Conservation (phyloP, 192 early-diverging fungal genomes). For the Coemansia sp. region DNA sequence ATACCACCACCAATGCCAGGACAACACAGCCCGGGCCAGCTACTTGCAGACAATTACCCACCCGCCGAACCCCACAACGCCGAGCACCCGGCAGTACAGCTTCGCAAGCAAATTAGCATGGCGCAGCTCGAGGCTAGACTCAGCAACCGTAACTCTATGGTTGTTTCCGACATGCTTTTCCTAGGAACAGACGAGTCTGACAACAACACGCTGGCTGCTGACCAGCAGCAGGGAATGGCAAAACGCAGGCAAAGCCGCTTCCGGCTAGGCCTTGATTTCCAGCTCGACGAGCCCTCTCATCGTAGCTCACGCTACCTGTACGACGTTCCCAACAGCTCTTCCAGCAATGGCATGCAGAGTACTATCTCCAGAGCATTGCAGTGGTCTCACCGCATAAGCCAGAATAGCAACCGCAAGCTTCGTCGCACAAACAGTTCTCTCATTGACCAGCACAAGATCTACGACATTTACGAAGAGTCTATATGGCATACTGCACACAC, state of each 20-base stretch:
- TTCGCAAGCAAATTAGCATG: constrained; percentile 45
- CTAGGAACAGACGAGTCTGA: constrained; percentile 3
- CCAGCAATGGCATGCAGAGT: constrained; percentile 20
- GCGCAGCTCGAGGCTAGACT: constrained; percentile 27
- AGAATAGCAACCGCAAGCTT: constrained; percentile 10
- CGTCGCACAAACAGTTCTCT: constrained; percentile 21
- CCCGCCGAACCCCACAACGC: background rate
- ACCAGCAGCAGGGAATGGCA: constrained; percentile 1
- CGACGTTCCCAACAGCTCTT: constrained; percentile 28
- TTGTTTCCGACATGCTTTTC: constrained; percentile 27
- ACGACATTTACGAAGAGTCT: constrained; percentile 53
- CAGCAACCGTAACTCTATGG: constrained; percentile 47
- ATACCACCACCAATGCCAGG: background rate
- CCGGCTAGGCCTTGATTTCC: constrained; percentile 10
- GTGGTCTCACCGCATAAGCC: constrained; percentile 43
- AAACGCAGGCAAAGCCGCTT: constrained; percentile 8
- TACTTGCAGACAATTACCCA: background rate
- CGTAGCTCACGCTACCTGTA: constrained; percentile 48
- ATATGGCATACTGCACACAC: constrained; percentile 39
- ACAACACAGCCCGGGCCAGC: background rate
- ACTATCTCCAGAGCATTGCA: constrained; percentile 31
- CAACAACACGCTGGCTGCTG: background rate
- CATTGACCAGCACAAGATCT: constrained; percentile 50
- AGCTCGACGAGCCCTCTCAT: constrained; percentile 10
- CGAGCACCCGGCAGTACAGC: background rate